Percentiles rank a stretch among this genome's conserved stretches.
phyloP scores from a whole-genome alignment of 1,139 yeast species.

The Magnusiomyces tetraspermus region DNA sequence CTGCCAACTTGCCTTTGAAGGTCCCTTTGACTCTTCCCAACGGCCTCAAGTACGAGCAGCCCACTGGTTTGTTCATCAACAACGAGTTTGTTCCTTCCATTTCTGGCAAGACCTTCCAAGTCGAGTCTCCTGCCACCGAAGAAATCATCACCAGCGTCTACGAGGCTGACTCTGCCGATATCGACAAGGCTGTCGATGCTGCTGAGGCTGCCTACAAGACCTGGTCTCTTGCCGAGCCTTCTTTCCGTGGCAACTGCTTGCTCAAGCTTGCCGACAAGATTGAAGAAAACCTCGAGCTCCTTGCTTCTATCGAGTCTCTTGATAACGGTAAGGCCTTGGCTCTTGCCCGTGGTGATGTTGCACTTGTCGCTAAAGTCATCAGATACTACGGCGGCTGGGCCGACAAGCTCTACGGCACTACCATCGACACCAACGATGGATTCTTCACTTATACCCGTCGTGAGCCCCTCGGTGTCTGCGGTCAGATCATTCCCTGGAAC shows the following conservation, averaged over 20 bases:
- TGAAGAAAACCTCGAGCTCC: slow-evolving; percentile 40
- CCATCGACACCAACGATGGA: slow-evolving; percentile 53
- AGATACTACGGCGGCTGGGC: slow-evolving; percentile 81
- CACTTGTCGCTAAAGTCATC: slow-evolving; percentile 48
- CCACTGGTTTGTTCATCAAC: slow-evolving; percentile 70
- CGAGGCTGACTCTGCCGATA: slow-evolving; percentile 59
- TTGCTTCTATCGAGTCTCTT: slow-evolving; percentile 68
- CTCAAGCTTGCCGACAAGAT: slow-evolving; percentile 45
- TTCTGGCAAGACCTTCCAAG: slow-evolving; percentile 43
- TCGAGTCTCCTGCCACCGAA: slow-evolving; percentile 60
- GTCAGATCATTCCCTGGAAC: too few relatives aligned
- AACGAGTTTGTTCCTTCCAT: slow-evolving; percentile 53
- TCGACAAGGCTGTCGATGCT: slow-evolving; percentile 65
- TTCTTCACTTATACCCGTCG: slow-evolving; percentile 70
- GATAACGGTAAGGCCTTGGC: slow-evolving; percentile 71
- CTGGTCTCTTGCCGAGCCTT: slow-evolving; percentile 38
- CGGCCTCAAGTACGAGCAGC: slow-evolving; percentile 44
- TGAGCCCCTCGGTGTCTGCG: slow-evolving; percentile 77
- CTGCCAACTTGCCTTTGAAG: slow-evolving; percentile 7
- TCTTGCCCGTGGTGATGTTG: slow-evolving; percentile 50
- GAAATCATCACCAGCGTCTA: slow-evolving; percentile 56
- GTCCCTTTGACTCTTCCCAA: slow-evolving; percentile 42
- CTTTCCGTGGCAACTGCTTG: slow-evolving; percentile 41
- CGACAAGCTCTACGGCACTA: slow-evolving; percentile 67
- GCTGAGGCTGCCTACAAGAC: slow-evolving; percentile 60